phyloP scores from a whole-genome alignment of 768 basidiomycete genomes.

The Pisolithus tinctorius region DNA sequence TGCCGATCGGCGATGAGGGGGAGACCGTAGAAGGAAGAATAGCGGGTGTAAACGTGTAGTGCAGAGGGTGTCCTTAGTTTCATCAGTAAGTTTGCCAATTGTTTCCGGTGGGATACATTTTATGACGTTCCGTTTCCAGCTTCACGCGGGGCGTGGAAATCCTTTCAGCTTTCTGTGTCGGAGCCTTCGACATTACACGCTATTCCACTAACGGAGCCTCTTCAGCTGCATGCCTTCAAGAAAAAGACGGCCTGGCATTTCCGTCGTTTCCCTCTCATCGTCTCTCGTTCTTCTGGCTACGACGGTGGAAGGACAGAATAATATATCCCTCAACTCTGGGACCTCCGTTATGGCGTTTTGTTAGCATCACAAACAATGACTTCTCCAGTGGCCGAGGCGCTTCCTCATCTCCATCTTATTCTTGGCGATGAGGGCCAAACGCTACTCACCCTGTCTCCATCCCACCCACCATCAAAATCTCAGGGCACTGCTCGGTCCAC shows the following conservation, averaged over 20 bases:
- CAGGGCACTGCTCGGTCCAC: slow-evolving; percentile 34
- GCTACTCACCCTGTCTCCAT: slow-evolving; percentile 44
- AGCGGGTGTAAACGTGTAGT: slow-evolving; percentile 27
- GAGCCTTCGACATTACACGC: slow-evolving; percentile 19
- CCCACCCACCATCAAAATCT: slow-evolving; percentile 8
- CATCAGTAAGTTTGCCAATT: slow-evolving; percentile 33
- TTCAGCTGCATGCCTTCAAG: slow-evolving; percentile 10
- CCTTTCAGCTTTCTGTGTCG: slow-evolving; percentile 26
- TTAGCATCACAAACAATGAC: slow-evolving; percentile 48
- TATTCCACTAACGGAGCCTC: slow-evolving; percentile 14
- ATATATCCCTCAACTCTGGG: slow-evolving; percentile 56
- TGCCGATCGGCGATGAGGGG: slow-evolving; percentile 10
- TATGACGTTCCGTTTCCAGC: slow-evolving; percentile 23
- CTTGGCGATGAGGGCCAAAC: slow-evolving; percentile 40
- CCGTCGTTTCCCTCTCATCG: slow-evolving; percentile 45
- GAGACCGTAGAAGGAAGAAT: neutral
- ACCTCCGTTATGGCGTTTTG: slow-evolving; percentile 60
- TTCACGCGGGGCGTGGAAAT: slow-evolving; percentile 37
- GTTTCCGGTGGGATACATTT: neutral
- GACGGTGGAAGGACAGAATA: slow-evolving; percentile 32
- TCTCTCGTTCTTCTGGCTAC: slow-evolving; percentile 54
- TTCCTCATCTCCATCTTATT: slow-evolving; percentile 22
- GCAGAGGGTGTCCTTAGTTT: slow-evolving; percentile 42
- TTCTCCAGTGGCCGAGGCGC: slow-evolving; percentile 35
- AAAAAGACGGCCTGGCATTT: slow-evolving; percentile 16